A percentile compares a stretch with the other conserved stretches of the same genome.
Evolutionary conservation across 495 filamentous ascomycete species (phyloP).

Genomic region (Lasiosphaeriaceae sp.): DNA sequence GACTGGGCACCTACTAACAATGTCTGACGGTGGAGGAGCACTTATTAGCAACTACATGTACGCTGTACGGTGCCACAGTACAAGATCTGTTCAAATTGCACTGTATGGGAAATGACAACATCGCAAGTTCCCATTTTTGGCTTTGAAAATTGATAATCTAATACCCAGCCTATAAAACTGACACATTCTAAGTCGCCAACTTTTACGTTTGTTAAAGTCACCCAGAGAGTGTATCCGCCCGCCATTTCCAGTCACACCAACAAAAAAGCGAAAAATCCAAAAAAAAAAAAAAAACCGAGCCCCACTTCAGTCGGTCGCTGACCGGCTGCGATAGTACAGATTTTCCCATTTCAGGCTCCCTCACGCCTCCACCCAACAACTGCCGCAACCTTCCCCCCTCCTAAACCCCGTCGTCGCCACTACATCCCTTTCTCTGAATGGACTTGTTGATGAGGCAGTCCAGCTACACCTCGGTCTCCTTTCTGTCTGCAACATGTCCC

Average conservation of each 20-base stretch:
- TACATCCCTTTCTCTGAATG: background rate
- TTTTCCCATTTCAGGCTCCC: background rate
- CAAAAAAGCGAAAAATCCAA: background rate
- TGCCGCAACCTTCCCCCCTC: background rate
- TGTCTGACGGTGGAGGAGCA: too few species aligned
- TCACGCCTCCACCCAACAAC: background rate
- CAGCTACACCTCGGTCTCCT: background rate
- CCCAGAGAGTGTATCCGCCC: background rate
- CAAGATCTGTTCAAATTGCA: background rate
- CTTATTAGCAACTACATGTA: too few species aligned
- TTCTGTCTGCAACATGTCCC: conserved; percentile 6
- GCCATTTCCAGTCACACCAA: background rate
- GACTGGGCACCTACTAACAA: too few species aligned
- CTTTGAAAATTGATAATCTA: too few species aligned
- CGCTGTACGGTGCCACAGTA: background rate
- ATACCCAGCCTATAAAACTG: too few species aligned
- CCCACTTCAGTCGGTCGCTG: background rate
- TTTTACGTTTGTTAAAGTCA: background rate
- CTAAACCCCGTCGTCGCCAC: background rate
- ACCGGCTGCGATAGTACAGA: background rate
- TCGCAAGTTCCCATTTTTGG: background rate
- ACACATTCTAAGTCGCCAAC: background rate
- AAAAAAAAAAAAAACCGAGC: background rate
- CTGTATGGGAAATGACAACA: background rate
- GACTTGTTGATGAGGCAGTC: background rate